Evolutionary conservation across 208 protist genomes (phyloP), one percentile per base, ranked within the genome.

Genomic region (Borovskyia barvae): DNA sequence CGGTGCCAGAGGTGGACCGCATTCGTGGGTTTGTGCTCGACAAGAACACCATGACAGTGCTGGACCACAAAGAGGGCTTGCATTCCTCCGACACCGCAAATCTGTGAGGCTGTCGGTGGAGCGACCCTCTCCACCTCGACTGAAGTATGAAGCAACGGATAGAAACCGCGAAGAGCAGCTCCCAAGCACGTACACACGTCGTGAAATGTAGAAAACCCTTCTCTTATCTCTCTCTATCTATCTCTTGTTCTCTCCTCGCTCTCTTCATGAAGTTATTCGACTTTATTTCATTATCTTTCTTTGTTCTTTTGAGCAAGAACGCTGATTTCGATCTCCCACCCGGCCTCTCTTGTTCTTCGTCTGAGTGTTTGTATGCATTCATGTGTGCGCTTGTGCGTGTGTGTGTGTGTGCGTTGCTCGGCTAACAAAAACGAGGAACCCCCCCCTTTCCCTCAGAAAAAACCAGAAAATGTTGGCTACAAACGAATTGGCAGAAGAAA

Each of bases 1-100:
- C 35, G 14, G 36, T 32, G 22, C 49, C 42, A 1, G 80, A 90
- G 55, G 70, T 77, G 4, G 71, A 88, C 35, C 66, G 37, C n/a
- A 89, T 95, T 33, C 83, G 90, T 5, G 90, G 90, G 15, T 95
- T 83, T 70, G 58, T 79, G n/a, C 58, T 95, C 26, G 70, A 84
- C 30, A 82, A 88, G 62, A 48, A 45, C 5, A 42, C 39, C 7
- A 61, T 53, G 54, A 12, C 65, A 5, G 33, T 75, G 17, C 54
- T 82, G 26, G 58, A 64, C 20, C 52, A 47, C 64, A 40, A 20
- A 3, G 32, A 47, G 15, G 32, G 45, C 30, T 32, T 8, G 30
- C 35, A 40, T 12, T n/a, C 14, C 17, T 9, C 40, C 8, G 68
- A 75, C 22, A 33, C 41, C 3, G 68, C 71, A 7, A 77, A 77